These are phyloP conservation scores for Paraleonurus japonicus DNA, from an alignment of 257 asterid species.

Conservation along the genomic window DNA sequence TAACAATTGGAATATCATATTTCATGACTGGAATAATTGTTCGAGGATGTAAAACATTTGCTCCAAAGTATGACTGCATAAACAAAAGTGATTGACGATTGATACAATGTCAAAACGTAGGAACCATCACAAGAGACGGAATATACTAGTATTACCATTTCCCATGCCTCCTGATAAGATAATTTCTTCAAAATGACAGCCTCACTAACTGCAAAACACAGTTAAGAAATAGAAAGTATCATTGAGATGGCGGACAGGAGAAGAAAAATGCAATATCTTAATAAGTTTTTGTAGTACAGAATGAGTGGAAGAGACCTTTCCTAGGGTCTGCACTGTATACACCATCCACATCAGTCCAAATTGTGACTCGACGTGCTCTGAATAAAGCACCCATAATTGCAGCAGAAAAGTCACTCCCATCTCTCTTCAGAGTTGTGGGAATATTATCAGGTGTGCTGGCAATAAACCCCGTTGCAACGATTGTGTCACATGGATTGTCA, in stretches of 20 bases:
- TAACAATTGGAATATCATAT: slow-evolving; percentile 93
- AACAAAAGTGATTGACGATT: slow-evolving; percentile 20
- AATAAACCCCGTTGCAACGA: slow-evolving; percentile 93
- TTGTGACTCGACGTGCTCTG: slow-evolving; percentile 89
- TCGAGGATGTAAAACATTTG: slow-evolving; percentile 97
- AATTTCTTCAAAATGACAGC: slow-evolving; percentile 88
- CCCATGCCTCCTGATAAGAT: slow-evolving; percentile 99
- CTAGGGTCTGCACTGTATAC: slow-evolving; percentile 98
- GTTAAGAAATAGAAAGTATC: slow-evolving; percentile 3
- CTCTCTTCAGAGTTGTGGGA: slow-evolving; percentile 97
- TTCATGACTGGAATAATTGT: slow-evolving; percentile 98
- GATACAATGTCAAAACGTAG: slow-evolving; percentile 26
- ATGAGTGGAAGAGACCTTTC: slow-evolving; percentile 58
- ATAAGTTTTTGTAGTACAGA: background rate
- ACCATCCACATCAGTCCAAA: slow-evolving; percentile 99
- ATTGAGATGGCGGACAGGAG: background rate
- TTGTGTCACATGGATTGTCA: slow-evolving; percentile 55
- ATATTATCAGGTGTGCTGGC: slow-evolving; percentile 87
- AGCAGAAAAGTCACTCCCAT: slow-evolving; percentile 99
- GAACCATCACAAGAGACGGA: slow-evolving; percentile 17
- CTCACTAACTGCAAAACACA: slow-evolving; percentile 71
- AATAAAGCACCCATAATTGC: slow-evolving; percentile 96
- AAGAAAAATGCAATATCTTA: slow-evolving; percentile 1
- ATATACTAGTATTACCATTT: slow-evolving; percentile 62
- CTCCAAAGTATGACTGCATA: slow-evolving; percentile 95